Evolutionary conservation across 176 grass and related monocot species (phyloP).

Genomic region (Ananas comosus): DNA sequence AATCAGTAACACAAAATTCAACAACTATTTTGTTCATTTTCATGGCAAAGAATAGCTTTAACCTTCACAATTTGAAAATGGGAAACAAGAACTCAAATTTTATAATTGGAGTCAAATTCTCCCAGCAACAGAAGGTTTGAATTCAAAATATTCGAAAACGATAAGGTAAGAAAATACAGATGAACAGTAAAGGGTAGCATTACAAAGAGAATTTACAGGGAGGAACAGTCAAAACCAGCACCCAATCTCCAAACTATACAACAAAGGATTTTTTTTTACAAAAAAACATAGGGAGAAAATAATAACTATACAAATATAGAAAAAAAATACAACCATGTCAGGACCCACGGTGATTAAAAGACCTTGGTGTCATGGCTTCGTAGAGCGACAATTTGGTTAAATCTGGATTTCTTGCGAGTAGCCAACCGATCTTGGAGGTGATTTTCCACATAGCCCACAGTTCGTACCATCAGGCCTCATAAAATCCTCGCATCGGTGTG

Average conservation of each 20-base stretch:
- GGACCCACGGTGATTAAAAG: slow-evolving; percentile 23
- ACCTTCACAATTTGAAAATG: too few species aligned
- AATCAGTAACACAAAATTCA: too few species aligned
- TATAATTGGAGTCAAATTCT: not conserved
- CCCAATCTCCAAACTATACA: slow-evolving; percentile 24
- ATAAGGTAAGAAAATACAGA: not conserved
- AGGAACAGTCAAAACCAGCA: slow-evolving; percentile 12
- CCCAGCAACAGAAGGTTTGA: not conserved
- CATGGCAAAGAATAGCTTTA: too few species aligned
- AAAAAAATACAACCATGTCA: slow-evolving; percentile 16
- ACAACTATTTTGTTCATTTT: too few species aligned
- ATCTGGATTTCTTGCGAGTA: slow-evolving; percentile 11
- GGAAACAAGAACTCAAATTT: not conserved
- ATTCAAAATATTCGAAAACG: not conserved
- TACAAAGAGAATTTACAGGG: slow-evolving; percentile 24
- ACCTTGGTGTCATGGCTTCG: slow-evolving; percentile 11
- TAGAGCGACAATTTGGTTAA: slow-evolving; percentile 4
- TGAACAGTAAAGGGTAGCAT: slow-evolving; percentile 3
- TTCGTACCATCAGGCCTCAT: slow-evolving; percentile 8
- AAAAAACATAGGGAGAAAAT: not conserved
- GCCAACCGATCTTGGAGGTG: slow-evolving; percentile 2
- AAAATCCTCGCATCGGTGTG: not conserved
- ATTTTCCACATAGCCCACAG: slow-evolving; percentile 1
- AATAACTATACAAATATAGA: slow-evolving; percentile 36
- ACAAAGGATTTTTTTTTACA: not conserved